These are phyloP conservation scores for Ustilago loliicola DNA, from an alignment of 1,284 basidiomycete genomes.

Conservation along the genomic window DNA sequence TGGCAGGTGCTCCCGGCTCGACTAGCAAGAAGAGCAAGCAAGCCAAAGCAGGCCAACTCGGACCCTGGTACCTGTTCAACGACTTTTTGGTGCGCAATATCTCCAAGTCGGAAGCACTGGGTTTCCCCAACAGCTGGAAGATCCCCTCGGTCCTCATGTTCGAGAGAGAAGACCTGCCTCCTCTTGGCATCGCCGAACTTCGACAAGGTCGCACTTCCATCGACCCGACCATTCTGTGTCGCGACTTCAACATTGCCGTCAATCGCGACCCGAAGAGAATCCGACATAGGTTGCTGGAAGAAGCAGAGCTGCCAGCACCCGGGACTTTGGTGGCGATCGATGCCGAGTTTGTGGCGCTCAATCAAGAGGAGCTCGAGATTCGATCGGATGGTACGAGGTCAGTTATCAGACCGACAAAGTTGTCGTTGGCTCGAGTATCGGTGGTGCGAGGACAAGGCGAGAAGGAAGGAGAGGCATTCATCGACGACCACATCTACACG, in stretches of 20 bases:
- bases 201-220: constrained; percentile 44
- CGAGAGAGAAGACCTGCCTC: constrained; percentile 79
- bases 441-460: constrained; percentile 87
- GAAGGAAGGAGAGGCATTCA: constrained; percentile 87
- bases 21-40: constrained; percentile 38
- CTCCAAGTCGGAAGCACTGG: constrained; percentile 85
- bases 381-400: constrained; percentile 94
- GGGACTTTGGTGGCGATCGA: constrained; percentile 95
- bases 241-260: constrained; percentile 80
- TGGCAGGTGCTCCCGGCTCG: background rate
- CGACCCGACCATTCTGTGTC: constrained; percentile 77
- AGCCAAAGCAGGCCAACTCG: constrained; percentile 30
- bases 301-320: constrained; percentile 83
- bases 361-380: constrained; percentile 94
- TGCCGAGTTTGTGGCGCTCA: constrained; percentile 96
- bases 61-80: constrained; percentile 91
- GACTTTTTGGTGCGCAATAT: constrained; percentile 92
- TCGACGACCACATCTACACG: constrained; percentile 97
- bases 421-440: constrained; percentile 93
- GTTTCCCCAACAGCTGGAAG: constrained; percentile 91
- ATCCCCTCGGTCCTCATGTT: constrained; percentile 89
- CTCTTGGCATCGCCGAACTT: constrained; percentile 31
- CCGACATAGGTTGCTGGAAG: constrained; percentile 81
- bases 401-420: constrained; percentile 87
- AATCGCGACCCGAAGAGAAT: constrained; percentile 81